Evolutionary conservation across 2,329 filamentous ascomycete species (phyloP).

Genomic region (Diaporthe sp.): DNA sequence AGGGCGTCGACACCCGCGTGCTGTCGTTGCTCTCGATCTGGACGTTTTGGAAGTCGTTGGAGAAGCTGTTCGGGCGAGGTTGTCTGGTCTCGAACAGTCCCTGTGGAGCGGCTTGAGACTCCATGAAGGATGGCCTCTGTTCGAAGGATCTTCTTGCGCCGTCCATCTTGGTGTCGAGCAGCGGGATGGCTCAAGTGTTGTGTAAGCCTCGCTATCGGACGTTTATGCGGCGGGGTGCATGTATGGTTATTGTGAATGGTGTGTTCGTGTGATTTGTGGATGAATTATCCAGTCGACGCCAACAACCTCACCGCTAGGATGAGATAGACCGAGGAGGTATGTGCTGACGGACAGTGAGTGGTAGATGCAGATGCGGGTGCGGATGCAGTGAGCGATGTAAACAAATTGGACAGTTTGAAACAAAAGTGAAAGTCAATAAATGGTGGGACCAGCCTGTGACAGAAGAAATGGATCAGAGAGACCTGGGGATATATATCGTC

Average conservation of each 20-base stretch:
- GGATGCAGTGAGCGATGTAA: slow-evolving; percentile 6
- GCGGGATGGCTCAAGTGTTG: neutral
- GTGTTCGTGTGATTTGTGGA: neutral
- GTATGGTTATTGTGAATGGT: neutral
- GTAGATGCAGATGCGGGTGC: neutral
- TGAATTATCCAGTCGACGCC: slow-evolving; percentile 5
- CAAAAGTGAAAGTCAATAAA: slow-evolving; percentile 13
- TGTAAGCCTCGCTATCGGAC: slow-evolving; percentile 1
- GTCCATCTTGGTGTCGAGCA: slow-evolving; percentile 29
- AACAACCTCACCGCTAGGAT: slow-evolving; percentile 20
- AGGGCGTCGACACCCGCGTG: slow-evolving; percentile 37
- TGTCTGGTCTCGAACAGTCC: neutral
- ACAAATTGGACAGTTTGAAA: slow-evolving; percentile 9
- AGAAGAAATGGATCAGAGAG: slow-evolving; percentile 7
- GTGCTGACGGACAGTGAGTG: slow-evolving; percentile 6
- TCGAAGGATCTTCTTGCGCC: neutral
- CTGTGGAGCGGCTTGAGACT: neutral
- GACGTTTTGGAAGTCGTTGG: neutral
- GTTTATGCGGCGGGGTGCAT: slow-evolving; percentile 13
- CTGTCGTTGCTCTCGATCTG: slow-evolving; percentile 29
- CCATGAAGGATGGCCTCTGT: slow-evolving; percentile 13
- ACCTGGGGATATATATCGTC: slow-evolving; percentile 18
- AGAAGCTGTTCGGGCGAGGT: neutral
- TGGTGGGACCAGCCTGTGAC: slow-evolving; percentile 32
- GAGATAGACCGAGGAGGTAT: slow-evolving; percentile 19